Percentiles rank a stretch among this genome's conserved stretches.
These are phyloP conservation scores for Babesia bovis DNA, from an alignment of 169 alveolate genomes.

Conservation along the genomic window DNA sequence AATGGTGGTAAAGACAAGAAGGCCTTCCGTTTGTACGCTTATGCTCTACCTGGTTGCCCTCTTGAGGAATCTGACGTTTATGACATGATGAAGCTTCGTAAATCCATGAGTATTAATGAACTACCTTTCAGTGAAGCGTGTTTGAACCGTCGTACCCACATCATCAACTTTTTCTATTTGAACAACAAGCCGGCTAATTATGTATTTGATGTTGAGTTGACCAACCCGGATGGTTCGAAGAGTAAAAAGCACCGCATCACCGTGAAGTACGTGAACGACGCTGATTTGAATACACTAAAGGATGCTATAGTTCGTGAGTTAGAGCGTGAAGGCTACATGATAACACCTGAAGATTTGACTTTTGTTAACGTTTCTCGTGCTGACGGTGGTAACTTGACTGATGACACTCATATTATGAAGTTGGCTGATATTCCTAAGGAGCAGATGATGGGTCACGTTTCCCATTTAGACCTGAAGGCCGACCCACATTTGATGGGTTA, in stretches of 20 bases:
- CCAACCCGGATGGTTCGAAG: constrained; percentile 54
- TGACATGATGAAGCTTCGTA: constrained; percentile 25
- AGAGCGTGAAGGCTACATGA: constrained; percentile 52
- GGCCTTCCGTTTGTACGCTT: constrained; percentile 49
- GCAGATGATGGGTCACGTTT: constrained; percentile 31
- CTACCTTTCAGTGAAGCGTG: constrained; percentile 60
- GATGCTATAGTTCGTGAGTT: constrained; percentile 39
- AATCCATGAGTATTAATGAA: constrained; percentile 4
- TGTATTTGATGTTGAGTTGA: constrained; percentile 41
- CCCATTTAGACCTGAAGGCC: constrained; percentile 36
- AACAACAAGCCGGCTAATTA: constrained; percentile 51
- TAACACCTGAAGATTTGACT: constrained; percentile 48
- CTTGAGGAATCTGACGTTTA: constrained; percentile 43
- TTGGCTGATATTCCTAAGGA: constrained; percentile 57
- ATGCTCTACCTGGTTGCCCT: constrained; percentile 58
- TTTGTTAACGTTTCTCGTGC: constrained; percentile 29
- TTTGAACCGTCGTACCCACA: constrained; percentile 42
- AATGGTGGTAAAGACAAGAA: constrained; percentile 19
- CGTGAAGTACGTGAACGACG: constrained; percentile 36
- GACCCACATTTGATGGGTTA: constrained; percentile 44
- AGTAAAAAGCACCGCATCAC: constrained; percentile 28
- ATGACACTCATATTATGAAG: constrained; percentile 26
- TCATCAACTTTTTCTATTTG: constrained; percentile 50
- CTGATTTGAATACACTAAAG: constrained; percentile 36
- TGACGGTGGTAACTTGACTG: constrained; percentile 32